Base-by-base conservation (phyloP, 148 eudicot genomes). In the Vaccinium vitisidaea region DNA sequence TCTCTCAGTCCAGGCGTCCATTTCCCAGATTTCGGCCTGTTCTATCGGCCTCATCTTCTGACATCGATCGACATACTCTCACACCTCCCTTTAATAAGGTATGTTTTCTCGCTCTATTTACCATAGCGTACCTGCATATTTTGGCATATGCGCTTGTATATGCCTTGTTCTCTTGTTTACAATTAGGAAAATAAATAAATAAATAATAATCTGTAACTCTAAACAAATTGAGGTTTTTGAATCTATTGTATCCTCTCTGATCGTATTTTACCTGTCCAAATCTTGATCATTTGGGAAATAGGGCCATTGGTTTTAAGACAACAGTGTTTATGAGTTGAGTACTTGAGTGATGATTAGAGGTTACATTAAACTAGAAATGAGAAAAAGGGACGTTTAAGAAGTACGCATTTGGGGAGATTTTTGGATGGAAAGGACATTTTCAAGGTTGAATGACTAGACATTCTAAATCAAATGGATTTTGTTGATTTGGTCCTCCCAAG, bases 41-140 rank as follows among this genome's bases (percentile, higher is more conserved):
- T 83, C 83, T 83, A 61, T 52, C 55, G 56, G 81, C 84, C 84
- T 79, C 56, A 48, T 32, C 79, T 54, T 65, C 79, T 70, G 2
- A 27, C 78, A 18, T 67, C 32, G 12, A 43, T 25, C 79, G 19
- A 36, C 9, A 30, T 14, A 55, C 49, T 46, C 36, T 55, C 18
- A 1, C 7, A 59, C 69, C 56, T 27, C 74, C 25, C 74, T 48
- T 43, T 48, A 14, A 81, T 23, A 73, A 63, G 74, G 83, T 80
- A 61, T 48, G 19, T 75, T 25, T 54, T 8, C 61, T 77, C 6
- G 49, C 25, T 49, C 48, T 25, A 30, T 11, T 11, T 27, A 27
- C 15, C 73, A 4, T 39, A 4, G 5, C 25, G 3, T 70, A 70
- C 43, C 75, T 70, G 18, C 23, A 36, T 39, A 15, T 74, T 43